Evolutionary conservation across 257 asterid genomes (phyloP).

Genomic region (Scutellaria galericulata): DNA sequence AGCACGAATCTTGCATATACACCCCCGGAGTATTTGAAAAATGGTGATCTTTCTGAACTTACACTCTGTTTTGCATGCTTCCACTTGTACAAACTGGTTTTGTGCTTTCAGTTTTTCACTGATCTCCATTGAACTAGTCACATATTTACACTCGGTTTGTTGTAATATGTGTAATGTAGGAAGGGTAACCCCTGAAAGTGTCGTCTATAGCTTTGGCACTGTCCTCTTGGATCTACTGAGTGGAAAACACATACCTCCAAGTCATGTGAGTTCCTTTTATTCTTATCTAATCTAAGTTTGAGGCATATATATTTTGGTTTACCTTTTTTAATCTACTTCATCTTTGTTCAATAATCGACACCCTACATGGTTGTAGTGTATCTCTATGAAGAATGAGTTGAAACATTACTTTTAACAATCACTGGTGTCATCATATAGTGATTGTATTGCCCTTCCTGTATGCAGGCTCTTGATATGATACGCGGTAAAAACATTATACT

Average conservation of each 20-base stretch:
- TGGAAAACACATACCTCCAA: constrained; percentile 96
- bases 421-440: neutral
- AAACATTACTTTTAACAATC: neutral
- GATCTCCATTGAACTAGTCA: neutral
- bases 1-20: constrained; percentile 85
- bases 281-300: neutral
- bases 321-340: neutral
- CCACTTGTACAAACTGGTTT: neutral
- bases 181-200: constrained; percentile 90
- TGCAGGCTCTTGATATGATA: constrained; percentile 94
- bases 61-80: constrained; percentile 4
- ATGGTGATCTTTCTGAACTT: constrained; percentile 46
- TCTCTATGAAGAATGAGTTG: neutral
- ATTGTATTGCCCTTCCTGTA: neutral
- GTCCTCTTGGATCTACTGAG: constrained; percentile 90
- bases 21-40: constrained; percentile 76
- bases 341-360: neutral
- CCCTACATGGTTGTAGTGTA: constrained; percentile 13
- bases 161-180: constrained; percentile 47
- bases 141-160: constrained; percentile 18
- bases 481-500: constrained; percentile 79
- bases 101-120: neutral
- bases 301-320: neutral
- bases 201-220: constrained; percentile 82
- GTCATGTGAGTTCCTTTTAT: constrained; percentile 65